Percentiles rank a stretch among this genome's conserved stretches.
These are phyloP conservation scores for Edaphochlamys debaryana DNA, from an alignment of 139 green algal species.

Conservation along the genomic window DNA sequence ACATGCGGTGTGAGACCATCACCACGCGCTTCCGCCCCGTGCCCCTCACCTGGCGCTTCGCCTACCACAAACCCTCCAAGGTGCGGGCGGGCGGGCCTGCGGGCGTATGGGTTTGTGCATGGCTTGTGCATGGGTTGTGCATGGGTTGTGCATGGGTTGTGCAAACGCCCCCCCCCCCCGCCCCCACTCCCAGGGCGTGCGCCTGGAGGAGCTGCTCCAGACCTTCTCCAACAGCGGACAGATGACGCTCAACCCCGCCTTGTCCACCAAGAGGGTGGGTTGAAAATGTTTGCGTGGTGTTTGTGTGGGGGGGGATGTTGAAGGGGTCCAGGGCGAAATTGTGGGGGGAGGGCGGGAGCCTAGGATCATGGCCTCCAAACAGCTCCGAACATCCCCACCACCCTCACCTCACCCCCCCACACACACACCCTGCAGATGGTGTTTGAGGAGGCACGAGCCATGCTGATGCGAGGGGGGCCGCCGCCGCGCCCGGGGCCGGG, in stretches of 20 bases:
- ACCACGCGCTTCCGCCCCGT: conserved; percentile 89
- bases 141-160: no score
- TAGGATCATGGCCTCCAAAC: no score
- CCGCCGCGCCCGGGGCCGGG: not conserved
- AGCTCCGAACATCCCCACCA: no score
- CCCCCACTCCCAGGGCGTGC: conserved; percentile 30
- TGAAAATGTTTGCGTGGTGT: no score
- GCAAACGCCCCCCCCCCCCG: no score
- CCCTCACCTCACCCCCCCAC: no score
- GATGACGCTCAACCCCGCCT: conserved; percentile 40
- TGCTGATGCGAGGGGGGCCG: not conserved
- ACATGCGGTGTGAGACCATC: conserved; percentile 78
- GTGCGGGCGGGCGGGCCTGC: not conserved
- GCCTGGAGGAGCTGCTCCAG: conserved; percentile 68
- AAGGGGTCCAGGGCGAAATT: no score
- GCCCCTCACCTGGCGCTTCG: conserved; percentile 94
- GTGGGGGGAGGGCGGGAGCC: no score
- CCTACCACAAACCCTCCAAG: conserved; percentile 48
- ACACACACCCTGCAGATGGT: conserved; percentile 5
- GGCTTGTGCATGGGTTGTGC: not conserved
- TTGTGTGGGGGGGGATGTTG: no score
- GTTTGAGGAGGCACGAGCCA: conserved; percentile 18
- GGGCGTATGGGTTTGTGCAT: not conserved
- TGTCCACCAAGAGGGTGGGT: conserved; percentile 31
- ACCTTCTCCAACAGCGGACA: conserved; percentile 49